Percentiles rank a stretch among this genome's conserved stretches.
These are phyloP conservation scores for Oehlia diaphana DNA, from an alignment of 192 early-diverging fungal species.

Conservation along the genomic window DNA sequence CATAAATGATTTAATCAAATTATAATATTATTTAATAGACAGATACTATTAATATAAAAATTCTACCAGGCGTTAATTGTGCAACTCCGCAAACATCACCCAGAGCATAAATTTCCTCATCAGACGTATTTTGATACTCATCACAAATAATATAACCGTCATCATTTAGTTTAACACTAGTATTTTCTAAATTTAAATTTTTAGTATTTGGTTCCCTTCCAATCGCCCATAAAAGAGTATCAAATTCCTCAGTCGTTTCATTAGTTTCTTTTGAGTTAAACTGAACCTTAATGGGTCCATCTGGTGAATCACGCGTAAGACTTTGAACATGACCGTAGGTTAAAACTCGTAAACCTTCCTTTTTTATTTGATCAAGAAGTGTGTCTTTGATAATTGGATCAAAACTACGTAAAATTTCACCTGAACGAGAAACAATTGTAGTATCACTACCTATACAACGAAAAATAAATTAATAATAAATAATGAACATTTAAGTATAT, in stretches of 20 bases:
- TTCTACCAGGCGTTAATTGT: slow-evolving; percentile 85
- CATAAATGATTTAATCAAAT: neutral
- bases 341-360: slow-evolving; percentile 81
- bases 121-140: slow-evolving; percentile 83
- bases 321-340: slow-evolving; percentile 59
- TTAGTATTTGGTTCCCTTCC: slow-evolving; percentile 80
- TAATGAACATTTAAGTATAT: neutral
- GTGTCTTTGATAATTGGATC: slow-evolving; percentile 81
- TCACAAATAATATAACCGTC: slow-evolving; percentile 79
- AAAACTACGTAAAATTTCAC: slow-evolving; percentile 83
- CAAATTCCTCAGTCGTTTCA: slow-evolving; percentile 60
- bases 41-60: neutral
- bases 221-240: slow-evolving; percentile 89
- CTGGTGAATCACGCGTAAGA: slow-evolving; percentile 57
- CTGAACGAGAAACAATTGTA: slow-evolving; percentile 82
- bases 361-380: slow-evolving; percentile 74
- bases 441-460: slow-evolving; percentile 55
- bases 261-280: slow-evolving; percentile 39
- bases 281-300: slow-evolving; percentile 57
- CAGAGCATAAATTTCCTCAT: slow-evolving; percentile 76
- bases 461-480: neutral
- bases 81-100: slow-evolving; percentile 93
- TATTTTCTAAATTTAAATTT: slow-evolving; percentile 67
- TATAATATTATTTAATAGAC: neutral
- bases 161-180: slow-evolving; percentile 61